Conservation (phyloP, 805 yeast genomes). For the Lachancea cidri region DNA sequence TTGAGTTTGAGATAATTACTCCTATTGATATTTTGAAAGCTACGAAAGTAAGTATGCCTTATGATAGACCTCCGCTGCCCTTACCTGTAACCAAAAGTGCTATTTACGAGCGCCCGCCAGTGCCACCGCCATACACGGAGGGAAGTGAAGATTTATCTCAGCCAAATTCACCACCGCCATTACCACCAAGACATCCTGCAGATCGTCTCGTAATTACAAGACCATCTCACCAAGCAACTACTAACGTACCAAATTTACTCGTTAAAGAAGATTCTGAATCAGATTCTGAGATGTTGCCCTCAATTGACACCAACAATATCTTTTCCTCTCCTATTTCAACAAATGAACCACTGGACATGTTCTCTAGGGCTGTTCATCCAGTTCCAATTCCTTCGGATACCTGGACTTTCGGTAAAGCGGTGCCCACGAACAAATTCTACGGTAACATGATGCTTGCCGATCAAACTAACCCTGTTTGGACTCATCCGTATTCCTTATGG, state of each 20-base stretch:
- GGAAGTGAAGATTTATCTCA: conserved; percentile 3
- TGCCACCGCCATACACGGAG: conserved; percentile 4
- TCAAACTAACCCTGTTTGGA: conserved; percentile 69
- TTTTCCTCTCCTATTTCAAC: conserved; percentile 36
- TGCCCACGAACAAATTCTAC: conserved; percentile 75
- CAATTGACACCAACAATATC: conserved; percentile 7
- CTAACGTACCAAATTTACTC: too few species aligned
- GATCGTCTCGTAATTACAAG: too few species aligned
- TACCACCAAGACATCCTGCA: conserved; percentile 4
- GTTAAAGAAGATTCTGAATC: not conserved
- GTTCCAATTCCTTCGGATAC: conserved; percentile 9
- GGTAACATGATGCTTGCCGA: conserved; percentile 63
- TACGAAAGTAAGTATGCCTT: conserved; percentile 22
- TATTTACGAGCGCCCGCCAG: not conserved
- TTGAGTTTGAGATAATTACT: too few species aligned
- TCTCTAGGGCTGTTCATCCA: conserved; percentile 41
- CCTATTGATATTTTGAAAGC: too few species aligned
- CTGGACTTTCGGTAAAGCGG: conserved; percentile 34
- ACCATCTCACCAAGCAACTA: too few species aligned
- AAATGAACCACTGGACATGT: conserved; percentile 39
- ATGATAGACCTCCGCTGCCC: conserved; percentile 28
- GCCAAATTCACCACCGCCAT: conserved; percentile 14
- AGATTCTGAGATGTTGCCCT: conserved; percentile 1
- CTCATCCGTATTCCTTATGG: conserved; percentile 80
- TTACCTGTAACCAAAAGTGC: conserved; percentile 16